A percentile compares a stretch with the other conserved stretches of the same genome.
These are phyloP conservation scores for Moesziomyces parantarcticus DNA, from an alignment of 1,284 basidiomycete genomes.

Conservation along the genomic window DNA sequence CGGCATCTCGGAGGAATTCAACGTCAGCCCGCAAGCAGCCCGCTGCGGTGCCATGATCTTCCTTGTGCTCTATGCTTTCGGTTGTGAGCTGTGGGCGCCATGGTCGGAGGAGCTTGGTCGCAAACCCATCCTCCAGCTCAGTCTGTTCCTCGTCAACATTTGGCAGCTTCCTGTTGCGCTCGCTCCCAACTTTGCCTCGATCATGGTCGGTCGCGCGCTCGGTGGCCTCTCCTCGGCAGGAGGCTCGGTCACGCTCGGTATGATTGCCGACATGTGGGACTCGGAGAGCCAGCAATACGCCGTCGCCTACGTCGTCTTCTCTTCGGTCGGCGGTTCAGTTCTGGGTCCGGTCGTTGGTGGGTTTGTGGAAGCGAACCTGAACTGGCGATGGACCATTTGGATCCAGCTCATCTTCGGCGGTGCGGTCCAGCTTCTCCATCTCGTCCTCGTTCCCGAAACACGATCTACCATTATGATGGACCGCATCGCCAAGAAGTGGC, in stretches of 20 bases:
- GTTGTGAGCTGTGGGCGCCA: slow-evolving; percentile 65
- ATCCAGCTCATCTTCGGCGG: slow-evolving; percentile 69
- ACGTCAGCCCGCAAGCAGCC: slow-evolving; percentile 67
- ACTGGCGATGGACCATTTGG: slow-evolving; percentile 68
- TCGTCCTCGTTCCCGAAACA: slow-evolving; percentile 69
- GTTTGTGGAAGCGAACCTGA: slow-evolving; percentile 39
- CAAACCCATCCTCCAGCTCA: slow-evolving; percentile 63
- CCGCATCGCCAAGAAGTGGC: slow-evolving; percentile 67
- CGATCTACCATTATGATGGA: slow-evolving; percentile 69
- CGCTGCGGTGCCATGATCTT: slow-evolving; percentile 67
- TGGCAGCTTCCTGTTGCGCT: slow-evolving; percentile 49
- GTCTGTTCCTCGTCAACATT: slow-evolving; percentile 68
- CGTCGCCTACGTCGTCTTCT: slow-evolving; percentile 64
- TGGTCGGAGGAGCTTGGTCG: slow-evolving; percentile 67
- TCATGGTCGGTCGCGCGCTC: slow-evolving; percentile 67
- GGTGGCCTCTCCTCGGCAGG: slow-evolving; percentile 67
- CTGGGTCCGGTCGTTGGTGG: slow-evolving; percentile 64
- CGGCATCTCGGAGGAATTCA: slow-evolving; percentile 63
- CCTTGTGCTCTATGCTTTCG: slow-evolving; percentile 69
- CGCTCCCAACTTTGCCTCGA: slow-evolving; percentile 64
- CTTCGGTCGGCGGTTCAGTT: slow-evolving; percentile 68
- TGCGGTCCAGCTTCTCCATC: slow-evolving; percentile 68
- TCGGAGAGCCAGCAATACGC: slow-evolving; percentile 66
- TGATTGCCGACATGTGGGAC: slow-evolving; percentile 66
- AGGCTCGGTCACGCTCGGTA: slow-evolving; percentile 69